Evolutionary conservation across 495 filamentous ascomycete genomes (phyloP).

Genomic region (Penicillium paxilli): DNA sequence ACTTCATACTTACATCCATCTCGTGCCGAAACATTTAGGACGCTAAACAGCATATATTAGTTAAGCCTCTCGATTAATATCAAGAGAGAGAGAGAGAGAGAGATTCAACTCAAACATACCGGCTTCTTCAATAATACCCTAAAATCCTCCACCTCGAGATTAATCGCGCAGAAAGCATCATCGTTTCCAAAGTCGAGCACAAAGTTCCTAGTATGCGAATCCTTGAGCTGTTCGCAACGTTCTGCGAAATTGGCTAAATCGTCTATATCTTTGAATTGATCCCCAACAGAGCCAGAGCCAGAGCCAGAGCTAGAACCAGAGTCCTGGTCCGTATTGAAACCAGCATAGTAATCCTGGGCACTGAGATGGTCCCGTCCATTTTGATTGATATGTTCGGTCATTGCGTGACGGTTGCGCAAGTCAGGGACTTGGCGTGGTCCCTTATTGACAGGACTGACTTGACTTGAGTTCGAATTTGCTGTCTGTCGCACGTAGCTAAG

Average conservation of each 20-base stretch:
- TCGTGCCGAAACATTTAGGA: constrained; percentile 43
- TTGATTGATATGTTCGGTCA: constrained; percentile 14
- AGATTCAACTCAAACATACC: no score
- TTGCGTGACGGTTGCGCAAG: background rate
- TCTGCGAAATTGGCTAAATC: constrained; percentile 42
- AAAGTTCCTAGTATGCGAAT: constrained; percentile 58
- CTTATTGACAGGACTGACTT: background rate
- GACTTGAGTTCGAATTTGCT: no score
- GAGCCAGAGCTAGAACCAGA: no score
- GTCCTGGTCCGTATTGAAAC: constrained; percentile 20
- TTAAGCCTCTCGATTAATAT: background rate
- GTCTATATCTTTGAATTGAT: constrained; percentile 58
- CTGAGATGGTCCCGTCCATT: constrained; percentile 15
- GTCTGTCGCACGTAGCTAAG: no score
- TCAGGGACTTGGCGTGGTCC: background rate
- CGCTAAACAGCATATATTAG: constrained; percentile 19
- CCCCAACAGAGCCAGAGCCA: constrained; percentile 18
- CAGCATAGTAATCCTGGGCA: constrained; percentile 40
- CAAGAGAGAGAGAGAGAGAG: no score
- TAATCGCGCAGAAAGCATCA: constrained; percentile 59
- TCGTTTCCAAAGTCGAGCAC: constrained; percentile 70
- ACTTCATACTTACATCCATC: constrained; percentile 66
- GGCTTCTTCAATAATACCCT: constrained; percentile 30
- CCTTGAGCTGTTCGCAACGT: constrained; percentile 34
- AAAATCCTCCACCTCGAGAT: constrained; percentile 53